Evolutionary conservation across 2,329 filamentous ascomycete species (phyloP), one percentile per base, ranked within the genome.

Genomic region (Trichoderma koningiopsis): DNA sequence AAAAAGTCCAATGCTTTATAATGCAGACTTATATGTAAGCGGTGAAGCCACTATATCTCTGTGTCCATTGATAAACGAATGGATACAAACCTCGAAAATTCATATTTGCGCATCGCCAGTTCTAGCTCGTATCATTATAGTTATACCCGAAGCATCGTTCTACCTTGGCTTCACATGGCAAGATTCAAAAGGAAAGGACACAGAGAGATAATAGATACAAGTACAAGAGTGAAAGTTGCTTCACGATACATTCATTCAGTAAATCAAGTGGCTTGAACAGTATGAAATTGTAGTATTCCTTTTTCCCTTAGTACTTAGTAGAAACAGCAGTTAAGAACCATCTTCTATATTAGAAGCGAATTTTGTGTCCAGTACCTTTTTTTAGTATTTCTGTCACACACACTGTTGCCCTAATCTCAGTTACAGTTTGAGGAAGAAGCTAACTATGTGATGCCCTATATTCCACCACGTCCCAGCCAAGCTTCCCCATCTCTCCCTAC

Each of bases 1-100:
- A 83, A 83, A 33, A 70, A 66, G 64, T 33, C 52, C 7, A 64
- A 43, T 16, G 43, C 33, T 24, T 55, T 66, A 29, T 70, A 47
- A 52, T 33, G 31, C 31, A 31, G 11, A 35, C 29, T 53, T 2
- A 22, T 8, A 29, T 10, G n/a, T 3, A 3, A 24, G 31, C 24
- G 16, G 5, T 16, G n/a, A 4, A 5, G 11, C 13, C 19, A 13
- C 19, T 43, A 37, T 35, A 24, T 24, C 4, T 24, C n/a, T 52
- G 47, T 10, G 16, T 13, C 24, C 24, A 65, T 16, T 58, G 11
- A 16, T n/a, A 6, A 22, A 11, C 22, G 8, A 22, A 35, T 53
- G 49, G 24, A 43, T 22, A 14, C 56, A 64, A 27, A 19, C 37
- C 40, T 22, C 16, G n/a, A 19, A n/a, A 19, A 4, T 52, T 10